Evolutionary conservation across 75 land plant genomes (phyloP), one percentile per base, ranked within the genome.

Genomic region (Adiantum capillusveneris): DNA sequence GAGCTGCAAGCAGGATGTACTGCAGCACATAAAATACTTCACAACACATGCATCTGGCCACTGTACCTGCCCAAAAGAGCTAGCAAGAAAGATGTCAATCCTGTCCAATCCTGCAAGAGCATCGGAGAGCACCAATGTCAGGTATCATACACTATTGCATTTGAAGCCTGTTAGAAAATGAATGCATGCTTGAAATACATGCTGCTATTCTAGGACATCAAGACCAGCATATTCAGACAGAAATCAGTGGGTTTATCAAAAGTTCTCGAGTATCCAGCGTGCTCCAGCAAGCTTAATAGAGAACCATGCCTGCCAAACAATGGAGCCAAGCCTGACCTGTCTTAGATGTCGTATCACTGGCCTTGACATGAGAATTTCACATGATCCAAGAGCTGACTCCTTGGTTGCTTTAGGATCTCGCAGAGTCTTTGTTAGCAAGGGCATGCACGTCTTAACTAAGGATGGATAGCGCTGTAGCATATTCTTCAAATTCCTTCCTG

Each of bases 381-480:
- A 94, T 41, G 98, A 85, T 53, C 98, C 98, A 25, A 89, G 68
- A 1, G 83, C 88, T 13, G 73, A 81, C 75, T 82, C 76, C 67
- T 94, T 96, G 25, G 76, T 70, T 31, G 84, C 57, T 31, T 61
- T 79, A 25, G 91, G 65, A 60, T 84, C 82, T 56, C 58, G 62
- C 59, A 94, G 60, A 43, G 78, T 79, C 25, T 64, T 65, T 29
- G 85, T 66, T 24, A 94, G 70, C 31, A 58, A 49, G 52, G 83
- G 83, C 44, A 90, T 75, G 69, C 80, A 86, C 30, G 70, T 75
- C 49, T 82, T 72, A 19, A 80, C 74, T 45, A 86, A 64, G 26
- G 75, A 53, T 62, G 96, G 98, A 75, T 84, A 86, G 42, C 98
- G 81, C 68, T 86, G 91, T 7, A 94, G 53, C 73, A 82, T 72